Base-by-base conservation (phyloP, 2,329 filamentous ascomycete species). In the Huntiella bhutanensis region DNA sequence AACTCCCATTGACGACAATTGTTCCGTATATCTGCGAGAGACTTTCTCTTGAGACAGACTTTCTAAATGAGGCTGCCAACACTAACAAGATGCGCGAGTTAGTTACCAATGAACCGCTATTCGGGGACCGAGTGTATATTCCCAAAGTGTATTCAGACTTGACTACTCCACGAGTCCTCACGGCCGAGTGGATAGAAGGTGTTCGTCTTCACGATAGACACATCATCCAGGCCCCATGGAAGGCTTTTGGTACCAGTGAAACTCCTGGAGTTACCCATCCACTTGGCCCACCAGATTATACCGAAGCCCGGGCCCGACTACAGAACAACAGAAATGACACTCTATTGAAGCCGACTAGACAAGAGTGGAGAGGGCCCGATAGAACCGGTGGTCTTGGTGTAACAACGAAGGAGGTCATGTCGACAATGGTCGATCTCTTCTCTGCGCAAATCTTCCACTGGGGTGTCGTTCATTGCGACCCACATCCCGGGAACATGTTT, bases 391-490 rank as follows among this genome's bases (percentile, higher is more conserved):
- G 91, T 0, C 73, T 96, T 0, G 91, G 91, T 0, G 66, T 98
- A 3, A 77, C 75, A 5, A 68, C 85, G 28, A 82, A 82, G 56
- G 80, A 88, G 49, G 85, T 95, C 49, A 96, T 96, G 91, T 82
- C 80, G 4, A 95, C 85, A 32, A 95, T 96, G 77, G 75, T 95
- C 43, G 88, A 95, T 59, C 71, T 96, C 33, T 98, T 96, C 66
- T 83, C 80, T n/a, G 87, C 85, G 2, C 88, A 96, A 58, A 96
- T 96, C 71, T 98, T 95, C 67, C 80, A 93, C 53, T 96, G 85
- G 83, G 91, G 91, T 10, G 73, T 83, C 38, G 83, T 96, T 0
- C 88, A 98, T 65, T 95, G 88, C 63, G 91, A 98, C 59, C 91
- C 91, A 7, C 91, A 98, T 58, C 91, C 91, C 1, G 88, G 88